A percentile compares a stretch with the other conserved stretches of the same genome.
These are phyloP conservation scores for Kingdonia uniflora DNA, from an alignment of 164 flowering plant species.

Conservation along the genomic window DNA sequence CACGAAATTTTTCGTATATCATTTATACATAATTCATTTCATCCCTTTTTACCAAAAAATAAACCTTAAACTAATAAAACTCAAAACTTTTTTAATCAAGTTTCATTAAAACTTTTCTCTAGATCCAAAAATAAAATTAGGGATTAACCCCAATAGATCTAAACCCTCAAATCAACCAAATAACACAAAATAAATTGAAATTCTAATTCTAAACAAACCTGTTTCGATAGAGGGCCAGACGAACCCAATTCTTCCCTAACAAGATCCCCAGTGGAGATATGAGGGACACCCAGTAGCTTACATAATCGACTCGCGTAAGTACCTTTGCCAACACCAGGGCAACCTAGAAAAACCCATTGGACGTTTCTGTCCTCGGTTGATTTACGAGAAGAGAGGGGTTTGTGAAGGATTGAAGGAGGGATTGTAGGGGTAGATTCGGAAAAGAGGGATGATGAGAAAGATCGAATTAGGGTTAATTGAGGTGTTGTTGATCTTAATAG, in stretches of 20 bases:
- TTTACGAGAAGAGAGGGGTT: slow-evolving; percentile 8
- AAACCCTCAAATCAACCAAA: background rate
- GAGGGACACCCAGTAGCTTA: slow-evolving; percentile 75
- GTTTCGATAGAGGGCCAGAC: slow-evolving; percentile 52
- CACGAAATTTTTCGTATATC: too few relatives aligned
- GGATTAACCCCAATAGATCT: too few relatives aligned
- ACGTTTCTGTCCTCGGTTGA: slow-evolving; percentile 30
- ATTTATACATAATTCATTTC: too few relatives aligned
- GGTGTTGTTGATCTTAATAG: slow-evolving; percentile 14
- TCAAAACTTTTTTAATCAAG: too few relatives aligned
- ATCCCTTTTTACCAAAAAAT: too few relatives aligned
- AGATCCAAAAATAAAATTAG: too few relatives aligned
- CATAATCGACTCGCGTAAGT: slow-evolving; percentile 85
- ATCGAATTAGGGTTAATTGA: slow-evolving; percentile 2
- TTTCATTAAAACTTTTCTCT: too few relatives aligned
- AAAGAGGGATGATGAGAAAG: slow-evolving; percentile 17
- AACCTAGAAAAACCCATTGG: slow-evolving; percentile 95
- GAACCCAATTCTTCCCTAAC: slow-evolving; percentile 76
- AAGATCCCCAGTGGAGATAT: slow-evolving; percentile 96
- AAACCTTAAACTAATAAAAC: too few relatives aligned
- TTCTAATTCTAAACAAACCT: slow-evolving; percentile 22
- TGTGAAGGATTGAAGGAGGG: slow-evolving; percentile 13
- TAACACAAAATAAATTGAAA: background rate
- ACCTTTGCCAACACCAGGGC: slow-evolving; percentile 95
- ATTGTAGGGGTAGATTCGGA: slow-evolving; percentile 20